These are phyloP conservation scores for Amphibolis antarctica DNA, from an alignment of 106 monocot genomes.

Conservation along the genomic window DNA sequence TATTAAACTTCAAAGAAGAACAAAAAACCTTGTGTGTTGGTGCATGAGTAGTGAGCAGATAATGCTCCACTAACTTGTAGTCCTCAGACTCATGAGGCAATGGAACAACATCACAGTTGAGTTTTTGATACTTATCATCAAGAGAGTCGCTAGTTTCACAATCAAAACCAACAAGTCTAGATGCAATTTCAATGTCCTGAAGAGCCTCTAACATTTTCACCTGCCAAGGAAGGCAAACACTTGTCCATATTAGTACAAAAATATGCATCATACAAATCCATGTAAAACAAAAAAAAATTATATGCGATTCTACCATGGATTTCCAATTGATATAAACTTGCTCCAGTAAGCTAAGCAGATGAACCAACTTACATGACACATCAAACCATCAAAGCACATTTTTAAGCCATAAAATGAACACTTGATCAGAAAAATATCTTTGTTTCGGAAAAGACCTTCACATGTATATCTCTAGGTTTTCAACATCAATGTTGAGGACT, in stretches of 20 bases:
- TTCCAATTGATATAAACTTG: too few species aligned
- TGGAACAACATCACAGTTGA: conserved; percentile 60
- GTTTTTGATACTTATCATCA: conserved; percentile 86
- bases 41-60: conserved; percentile 90
- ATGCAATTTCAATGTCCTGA: conserved; percentile 98
- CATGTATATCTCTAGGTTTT: too few species aligned
- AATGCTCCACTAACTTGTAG: conserved; percentile 66
- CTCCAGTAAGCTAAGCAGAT: too few species aligned
- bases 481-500: too few species aligned
- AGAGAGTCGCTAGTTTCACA: conserved; percentile 62
- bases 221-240: conserved; percentile 16
- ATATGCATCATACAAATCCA: not conserved
- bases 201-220: conserved; percentile 97
- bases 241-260: not conserved
- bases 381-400: too few species aligned
- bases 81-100: conserved; percentile 80
- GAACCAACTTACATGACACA: too few species aligned
- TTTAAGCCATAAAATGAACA: too few species aligned
- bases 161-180: conserved; percentile 87
- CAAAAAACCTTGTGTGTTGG: conserved; percentile 84
- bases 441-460: too few species aligned
- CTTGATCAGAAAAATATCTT: too few species aligned
- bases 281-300: not conserved
- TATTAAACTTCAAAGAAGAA: not conserved
- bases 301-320: not conserved